Evolutionary conservation across 257 asterid genomes (phyloP).

Genomic region (Nicotiana benthamiana): DNA sequence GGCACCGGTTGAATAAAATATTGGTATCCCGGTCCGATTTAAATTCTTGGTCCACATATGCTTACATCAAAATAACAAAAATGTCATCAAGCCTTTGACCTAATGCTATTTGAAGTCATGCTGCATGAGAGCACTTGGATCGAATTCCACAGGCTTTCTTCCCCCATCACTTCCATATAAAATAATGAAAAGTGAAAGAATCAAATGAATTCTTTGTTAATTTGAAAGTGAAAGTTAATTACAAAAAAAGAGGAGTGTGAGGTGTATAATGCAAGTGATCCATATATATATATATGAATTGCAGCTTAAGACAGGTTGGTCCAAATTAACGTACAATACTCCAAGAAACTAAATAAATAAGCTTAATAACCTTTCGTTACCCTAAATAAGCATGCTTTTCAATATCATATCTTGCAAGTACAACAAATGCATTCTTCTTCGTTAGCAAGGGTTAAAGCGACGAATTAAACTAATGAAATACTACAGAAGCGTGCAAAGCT

Average conservation of each 20-base stretch:
- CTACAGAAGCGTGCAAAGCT: neutral
- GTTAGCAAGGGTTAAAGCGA: neutral
- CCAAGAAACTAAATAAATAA: neutral
- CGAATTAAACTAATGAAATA: neutral
- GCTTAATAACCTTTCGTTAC: constrained; percentile 37
- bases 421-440: constrained; percentile 10
- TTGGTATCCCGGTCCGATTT: no score
- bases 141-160: neutral
- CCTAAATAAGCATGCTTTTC: constrained; percentile 27
- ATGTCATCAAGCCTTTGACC: neutral
- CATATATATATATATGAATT: neutral
- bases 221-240: constrained; percentile 20
- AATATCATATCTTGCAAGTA: constrained; percentile 15
- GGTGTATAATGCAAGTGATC: neutral
- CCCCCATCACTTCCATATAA: neutral
- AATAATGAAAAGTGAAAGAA: neutral
- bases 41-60: no score
- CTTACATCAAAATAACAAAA: neutral
- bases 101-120: neutral
- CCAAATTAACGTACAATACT: neutral
- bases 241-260: neutral
- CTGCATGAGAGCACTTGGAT: neutral
- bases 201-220: neutral
- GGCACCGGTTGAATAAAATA: no score
- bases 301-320: neutral